Conservation (phyloP, 371 early-diverging fungal species). For the Rhizopus stolonifer region DNA sequence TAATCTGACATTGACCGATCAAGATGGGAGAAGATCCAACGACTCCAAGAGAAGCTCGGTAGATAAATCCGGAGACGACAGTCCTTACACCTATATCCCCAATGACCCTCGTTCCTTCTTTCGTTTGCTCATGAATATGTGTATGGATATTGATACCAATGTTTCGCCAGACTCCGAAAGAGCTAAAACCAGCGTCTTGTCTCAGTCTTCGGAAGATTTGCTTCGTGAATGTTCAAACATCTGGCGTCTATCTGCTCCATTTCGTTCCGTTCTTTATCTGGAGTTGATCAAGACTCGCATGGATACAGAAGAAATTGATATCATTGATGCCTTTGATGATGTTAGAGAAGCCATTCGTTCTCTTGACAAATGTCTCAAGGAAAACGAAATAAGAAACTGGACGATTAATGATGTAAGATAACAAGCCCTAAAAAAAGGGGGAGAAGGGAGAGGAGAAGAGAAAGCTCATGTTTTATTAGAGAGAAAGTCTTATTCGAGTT, state of each 20-base stretch:
- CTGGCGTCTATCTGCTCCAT: conserved; percentile 66
- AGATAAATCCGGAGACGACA: conserved; percentile 13
- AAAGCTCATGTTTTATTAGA: conserved; percentile 5
- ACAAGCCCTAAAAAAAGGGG: too few relatives aligned
- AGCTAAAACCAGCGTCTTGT: conserved; percentile 45
- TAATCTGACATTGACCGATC: background rate
- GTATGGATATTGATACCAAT: conserved; percentile 49
- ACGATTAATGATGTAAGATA: conserved; percentile 47
- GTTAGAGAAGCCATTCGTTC: conserved; percentile 40
- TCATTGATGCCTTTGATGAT: conserved; percentile 36
- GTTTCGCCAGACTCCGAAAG: conserved; percentile 41
- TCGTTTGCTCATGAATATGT: conserved; percentile 51
- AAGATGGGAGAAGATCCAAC: conserved; percentile 3
- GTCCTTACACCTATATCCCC: conserved; percentile 48
- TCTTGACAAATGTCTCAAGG: conserved; percentile 38
- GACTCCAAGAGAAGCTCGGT: conserved; percentile 14
- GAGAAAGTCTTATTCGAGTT: conserved; percentile 33
- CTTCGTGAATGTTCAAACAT: conserved; percentile 64
- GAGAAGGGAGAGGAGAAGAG: too few relatives aligned
- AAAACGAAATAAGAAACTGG: conserved; percentile 40
- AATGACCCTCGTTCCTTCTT: conserved; percentile 52
- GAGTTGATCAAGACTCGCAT: conserved; percentile 56
- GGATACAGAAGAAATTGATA: conserved; percentile 30
- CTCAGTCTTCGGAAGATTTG: conserved; percentile 55
- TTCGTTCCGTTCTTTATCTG: conserved; percentile 58